Evolutionary conservation across 805 yeast genomes (phyloP).

Genomic region (Hanseniaspora occidentalis): DNA sequence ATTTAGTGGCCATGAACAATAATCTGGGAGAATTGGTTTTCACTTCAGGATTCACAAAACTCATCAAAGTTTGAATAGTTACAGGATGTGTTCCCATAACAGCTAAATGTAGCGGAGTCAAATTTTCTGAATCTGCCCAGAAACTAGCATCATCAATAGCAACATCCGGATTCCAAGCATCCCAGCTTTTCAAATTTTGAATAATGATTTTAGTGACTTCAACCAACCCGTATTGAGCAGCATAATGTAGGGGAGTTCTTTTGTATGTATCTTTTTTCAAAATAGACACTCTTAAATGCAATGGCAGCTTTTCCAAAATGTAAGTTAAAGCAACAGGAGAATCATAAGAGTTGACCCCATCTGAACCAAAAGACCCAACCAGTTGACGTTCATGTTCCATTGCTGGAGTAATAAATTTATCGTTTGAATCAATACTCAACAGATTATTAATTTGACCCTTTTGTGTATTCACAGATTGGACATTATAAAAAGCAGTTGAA

Average conservation of each 20-base stretch:
- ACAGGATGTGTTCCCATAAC: constrained; percentile 73
- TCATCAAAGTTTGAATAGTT: constrained; percentile 51
- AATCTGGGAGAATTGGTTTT: constrained; percentile 40
- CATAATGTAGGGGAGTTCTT: constrained; percentile 82
- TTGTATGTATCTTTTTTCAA: constrained; percentile 61
- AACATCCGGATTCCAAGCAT: constrained; percentile 33
- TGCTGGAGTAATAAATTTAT: constrained; percentile 3
- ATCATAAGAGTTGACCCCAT: constrained; percentile 48
- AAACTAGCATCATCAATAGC: constrained; percentile 42
- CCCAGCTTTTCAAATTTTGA: constrained; percentile 45
- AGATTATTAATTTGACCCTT: constrained; percentile 1
- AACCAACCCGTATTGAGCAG: constrained; percentile 74
- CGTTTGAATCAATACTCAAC: constrained; percentile 17
- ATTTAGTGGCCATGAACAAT: constrained; percentile 46
- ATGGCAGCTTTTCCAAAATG: constrained; percentile 44
- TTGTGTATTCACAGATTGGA: constrained; percentile 8
- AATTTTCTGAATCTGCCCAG: constrained; percentile 65
- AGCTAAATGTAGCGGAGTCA: constrained; percentile 76
- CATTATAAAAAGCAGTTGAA: constrained; percentile 1
- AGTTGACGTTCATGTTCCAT: constrained; percentile 42
- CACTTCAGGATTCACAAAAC: constrained; percentile 27
- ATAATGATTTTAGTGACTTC: constrained; percentile 48
- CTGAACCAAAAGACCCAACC: constrained; percentile 45
- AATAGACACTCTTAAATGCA: constrained; percentile 40
- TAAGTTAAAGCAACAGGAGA: constrained; percentile 47